Base-by-base conservation (phyloP, 1,284 basidiomycete genomes). In the Leccinum fuscescens region DNA sequence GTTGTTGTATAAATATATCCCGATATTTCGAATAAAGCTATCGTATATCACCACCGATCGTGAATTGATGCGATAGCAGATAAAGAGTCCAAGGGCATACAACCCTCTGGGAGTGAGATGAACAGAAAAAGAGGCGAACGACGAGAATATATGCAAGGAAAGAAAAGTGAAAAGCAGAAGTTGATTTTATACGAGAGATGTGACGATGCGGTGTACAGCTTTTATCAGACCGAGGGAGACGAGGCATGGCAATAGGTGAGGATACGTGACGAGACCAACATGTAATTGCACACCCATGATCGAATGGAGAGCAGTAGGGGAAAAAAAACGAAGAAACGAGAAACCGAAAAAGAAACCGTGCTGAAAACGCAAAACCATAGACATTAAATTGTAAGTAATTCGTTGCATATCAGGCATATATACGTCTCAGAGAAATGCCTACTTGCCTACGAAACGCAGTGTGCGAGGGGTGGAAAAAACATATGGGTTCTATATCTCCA, bases 401-500 rank as follows among this genome's bases (percentile, higher is more conserved):
- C 59, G 20, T 49, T 61, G 62, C 66, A 67, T 63, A 65, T 66
- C 72, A 62, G 59, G 61, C 69, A 66, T 60, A 63, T 59, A 73
- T 67, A 68, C 54, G 62, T 46, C 52, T 62, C 46, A 20, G 51
- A 11, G 42, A 66, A 60, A 66, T 60, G 54, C 68, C 68, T 69
- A 67, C 64, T 67, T 55, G 66, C 67, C 61, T 62, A 62, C 55
- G 27, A 54, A 59, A 24, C 31, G 31, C 22, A 17, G 3, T 44
- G 17, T 44, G n/a, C 39, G 42, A 20, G 42, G 17, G n/a, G 17
- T 44, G 42, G 11, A 42, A 44, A 39, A 55, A 20, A 46, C 29
- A 33, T 14, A 29, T 8, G n/a, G 39, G 39, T 55, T 75, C 66
- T 80, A 93, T 81, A 93, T 86, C 74, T 92, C 91, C 76, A 92